Conservation (phyloP, 2,329 filamentous ascomycete genomes). For the Hymenoscyphus albidus region DNA sequence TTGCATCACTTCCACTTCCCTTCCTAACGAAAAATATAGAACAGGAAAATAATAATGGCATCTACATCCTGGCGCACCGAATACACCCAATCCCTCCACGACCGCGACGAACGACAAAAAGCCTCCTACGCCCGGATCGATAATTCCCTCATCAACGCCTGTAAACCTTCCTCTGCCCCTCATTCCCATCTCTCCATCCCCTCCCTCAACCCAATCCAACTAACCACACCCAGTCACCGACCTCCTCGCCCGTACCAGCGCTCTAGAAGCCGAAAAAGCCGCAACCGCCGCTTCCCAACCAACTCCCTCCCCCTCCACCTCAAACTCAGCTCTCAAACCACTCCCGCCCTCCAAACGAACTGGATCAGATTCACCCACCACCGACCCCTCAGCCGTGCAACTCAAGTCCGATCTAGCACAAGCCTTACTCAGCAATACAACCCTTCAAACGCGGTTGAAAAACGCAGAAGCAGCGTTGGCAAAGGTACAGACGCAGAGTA, state of each 20-base stretch:
- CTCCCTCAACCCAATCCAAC: conserved; percentile 9
- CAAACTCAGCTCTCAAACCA: conserved; percentile 29
- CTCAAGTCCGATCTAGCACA: conserved; percentile 69
- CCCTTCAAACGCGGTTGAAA: conserved; percentile 62
- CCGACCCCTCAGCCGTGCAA: conserved; percentile 38
- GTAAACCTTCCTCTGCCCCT: conserved; percentile 45
- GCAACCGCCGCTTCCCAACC: conserved; percentile 23
- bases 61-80: conserved; percentile 65
- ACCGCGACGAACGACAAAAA: conserved; percentile 66
- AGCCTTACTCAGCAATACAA: conserved; percentile 69
- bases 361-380: neutral
- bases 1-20: neutral
- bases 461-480: conserved; percentile 60
- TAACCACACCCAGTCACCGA: conserved; percentile 51
- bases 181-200: conserved; percentile 3
- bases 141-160: conserved; percentile 70
- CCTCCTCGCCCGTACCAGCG: conserved; percentile 63
- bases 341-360: conserved; percentile 23
- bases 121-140: conserved; percentile 55
- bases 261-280: conserved; percentile 56
- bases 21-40: neutral
- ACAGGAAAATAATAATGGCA: neutral
- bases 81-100: conserved; percentile 71
- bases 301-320: conserved; percentile 17
- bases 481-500: conserved; percentile 56